Evolutionary conservation across 2,329 filamentous ascomycete species (phyloP).

Genomic region (Pezicula rhizophila): DNA sequence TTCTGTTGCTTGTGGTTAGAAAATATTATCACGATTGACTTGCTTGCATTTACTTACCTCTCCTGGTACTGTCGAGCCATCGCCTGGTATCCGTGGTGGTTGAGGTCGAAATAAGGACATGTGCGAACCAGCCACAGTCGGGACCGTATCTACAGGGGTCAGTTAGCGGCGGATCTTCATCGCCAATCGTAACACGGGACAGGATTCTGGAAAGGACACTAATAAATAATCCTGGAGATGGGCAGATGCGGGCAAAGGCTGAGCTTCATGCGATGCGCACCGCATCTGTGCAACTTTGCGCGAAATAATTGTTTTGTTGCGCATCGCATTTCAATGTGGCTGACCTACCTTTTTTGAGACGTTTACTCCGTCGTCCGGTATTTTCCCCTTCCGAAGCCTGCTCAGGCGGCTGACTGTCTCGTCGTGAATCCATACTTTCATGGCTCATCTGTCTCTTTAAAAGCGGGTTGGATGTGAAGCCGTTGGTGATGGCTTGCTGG

Average conservation of each 20-base stretch:
- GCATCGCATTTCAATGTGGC: not conserved
- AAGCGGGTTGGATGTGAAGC: constrained; percentile 41
- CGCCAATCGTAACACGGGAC: constrained; percentile 17
- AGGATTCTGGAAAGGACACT: not conserved
- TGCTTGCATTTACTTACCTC: constrained; percentile 50
- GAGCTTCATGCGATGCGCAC: too few relatives aligned
- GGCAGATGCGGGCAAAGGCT: not conserved
- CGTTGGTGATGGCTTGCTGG: constrained; percentile 46
- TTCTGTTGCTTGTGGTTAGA: constrained; percentile 44
- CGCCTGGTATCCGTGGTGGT: constrained; percentile 58
- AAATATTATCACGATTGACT: constrained; percentile 32
- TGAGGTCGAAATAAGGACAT: constrained; percentile 91
- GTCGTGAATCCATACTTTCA: constrained; percentile 35
- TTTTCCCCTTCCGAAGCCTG: constrained; percentile 43
- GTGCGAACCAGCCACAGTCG: constrained; percentile 90
- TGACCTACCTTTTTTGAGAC: constrained; percentile 76
- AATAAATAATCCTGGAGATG: constrained; percentile 7
- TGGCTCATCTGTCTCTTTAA: constrained; percentile 73
- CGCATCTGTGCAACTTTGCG: too few relatives aligned
- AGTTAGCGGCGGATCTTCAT: constrained; percentile 28
- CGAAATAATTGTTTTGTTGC: too few relatives aligned
- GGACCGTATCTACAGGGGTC: constrained; percentile 49
- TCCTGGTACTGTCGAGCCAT: constrained; percentile 33
- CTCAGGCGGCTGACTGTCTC: constrained; percentile 23
- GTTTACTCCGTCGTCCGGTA: constrained; percentile 80